Conservation (phyloP, 495 filamentous ascomycete species). For the Viridothelium virens region DNA sequence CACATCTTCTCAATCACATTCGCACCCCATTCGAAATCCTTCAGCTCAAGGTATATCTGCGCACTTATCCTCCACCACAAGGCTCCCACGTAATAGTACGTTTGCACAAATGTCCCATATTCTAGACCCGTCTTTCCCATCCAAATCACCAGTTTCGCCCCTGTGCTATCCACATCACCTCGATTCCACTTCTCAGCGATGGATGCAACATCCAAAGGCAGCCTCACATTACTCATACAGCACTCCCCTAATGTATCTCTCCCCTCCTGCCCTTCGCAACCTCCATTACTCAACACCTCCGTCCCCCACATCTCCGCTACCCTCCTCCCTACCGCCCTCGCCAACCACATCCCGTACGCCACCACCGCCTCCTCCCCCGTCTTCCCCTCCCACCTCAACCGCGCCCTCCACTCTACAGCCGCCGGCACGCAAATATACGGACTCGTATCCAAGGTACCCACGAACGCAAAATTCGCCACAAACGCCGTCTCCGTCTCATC, state of each 20-base stretch:
- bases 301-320: constrained; percentile 58
- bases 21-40: constrained; percentile 70
- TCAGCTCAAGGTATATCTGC: constrained; percentile 69
- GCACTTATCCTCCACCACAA: constrained; percentile 68
- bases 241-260: constrained; percentile 38
- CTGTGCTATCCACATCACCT: constrained; percentile 26
- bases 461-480: constrained; percentile 65
- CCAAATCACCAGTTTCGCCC: constrained; percentile 43
- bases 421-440: constrained; percentile 65
- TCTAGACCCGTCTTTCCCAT: constrained; percentile 46
- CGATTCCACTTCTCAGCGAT: constrained; percentile 19
- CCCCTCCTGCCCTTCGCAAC: constrained; percentile 21
- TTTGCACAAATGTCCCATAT: constrained; percentile 61
- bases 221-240: constrained; percentile 59
- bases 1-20: constrained; percentile 53
- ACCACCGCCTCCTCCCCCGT: constrained; percentile 67
- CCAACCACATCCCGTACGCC: constrained; percentile 50
- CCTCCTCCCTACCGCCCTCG: constrained; percentile 48
- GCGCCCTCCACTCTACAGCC: constrained; percentile 56
- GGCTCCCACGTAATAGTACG: constrained; percentile 50
- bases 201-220: constrained; percentile 50
- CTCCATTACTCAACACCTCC: constrained; percentile 50
- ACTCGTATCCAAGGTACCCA: constrained; percentile 64
- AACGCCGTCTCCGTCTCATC: constrained; percentile 46
- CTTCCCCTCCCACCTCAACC: constrained; percentile 52